Base-by-base conservation (phyloP, 257 asterid species). In the Plantago ovata region DNA sequence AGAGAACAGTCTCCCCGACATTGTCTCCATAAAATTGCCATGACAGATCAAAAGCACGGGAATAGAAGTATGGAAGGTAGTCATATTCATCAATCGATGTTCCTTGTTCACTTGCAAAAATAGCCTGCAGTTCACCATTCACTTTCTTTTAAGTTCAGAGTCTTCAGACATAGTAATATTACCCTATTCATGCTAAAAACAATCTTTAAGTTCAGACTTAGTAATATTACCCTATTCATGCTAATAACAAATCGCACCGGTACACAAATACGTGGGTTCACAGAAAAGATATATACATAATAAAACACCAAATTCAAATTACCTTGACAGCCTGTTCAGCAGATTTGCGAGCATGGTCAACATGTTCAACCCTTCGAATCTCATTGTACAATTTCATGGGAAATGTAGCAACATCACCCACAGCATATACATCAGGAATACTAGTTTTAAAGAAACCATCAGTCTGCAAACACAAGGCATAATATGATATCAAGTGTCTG, bases 261-360 rank as follows among this genome's bases (percentile, higher is more conserved):
- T 53, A n/a, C 14, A 13, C 21, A 12, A 32, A 28, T 54, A 45
- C 19, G 20, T 13, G 22, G 50, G 15, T 1, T 1, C 16, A 12
- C 9, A 48, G 33, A 40, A 53, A 55, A 15, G 7, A 41, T 21
- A 10, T 48, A 28, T 56, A 42, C 52, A 68, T 14, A n/a, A 53
- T 39, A 45, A 23, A 48, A 56, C 10, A 3, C 10, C 1, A 20
- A 11, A 38, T n/a, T n/a, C 21, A 19, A 42, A 33, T 38, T 73
- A 91, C 98, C 98, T 87, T 91, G 20, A 83, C 96, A 65, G 98
- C 96, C 56, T 91, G 96, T 78, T 91, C 98, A 57, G 98, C 98
- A 60, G 95, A 91, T 76, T 84, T 87, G 62, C 98, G 96, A 36
- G 96, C 81, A 72, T 91, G 98, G 69, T 87, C 98, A 45, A 91